Evolutionary conservation across 345 rosid genomes (phyloP).

Genomic region (Gossypioides kirkii): DNA sequence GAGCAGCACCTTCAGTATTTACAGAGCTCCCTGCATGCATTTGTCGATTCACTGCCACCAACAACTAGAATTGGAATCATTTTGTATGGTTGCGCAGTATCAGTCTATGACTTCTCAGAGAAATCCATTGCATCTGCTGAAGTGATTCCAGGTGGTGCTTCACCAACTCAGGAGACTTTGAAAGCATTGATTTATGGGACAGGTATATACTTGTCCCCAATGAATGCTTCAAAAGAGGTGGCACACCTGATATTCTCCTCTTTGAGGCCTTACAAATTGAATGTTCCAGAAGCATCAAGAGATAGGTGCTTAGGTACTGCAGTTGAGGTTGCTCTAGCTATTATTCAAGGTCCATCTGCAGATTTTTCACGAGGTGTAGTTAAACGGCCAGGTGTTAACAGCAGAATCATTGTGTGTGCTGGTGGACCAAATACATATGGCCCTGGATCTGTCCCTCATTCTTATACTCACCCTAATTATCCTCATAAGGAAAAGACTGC

Average conservation of each 20-base stretch:
- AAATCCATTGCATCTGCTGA: conserved; percentile 91
- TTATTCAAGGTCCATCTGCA: conserved; percentile 89
- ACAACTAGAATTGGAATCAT: conserved; percentile 81
- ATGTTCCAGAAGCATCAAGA: conserved; percentile 71
- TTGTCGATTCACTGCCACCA: conserved; percentile 76
- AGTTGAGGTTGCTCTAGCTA: conserved; percentile 84
- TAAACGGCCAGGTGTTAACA: conserved; percentile 84
- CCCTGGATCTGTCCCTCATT: conserved; percentile 90
- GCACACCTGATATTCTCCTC: conserved; percentile 92
- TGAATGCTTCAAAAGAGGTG: conserved; percentile 93
- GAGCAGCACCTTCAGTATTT: conserved; percentile 93
- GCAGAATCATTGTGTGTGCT: conserved; percentile 84
- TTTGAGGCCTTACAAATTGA: conserved; percentile 67
- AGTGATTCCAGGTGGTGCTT: conserved; percentile 87
- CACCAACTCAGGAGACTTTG: conserved; percentile 68
- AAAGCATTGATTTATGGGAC: conserved; percentile 85
- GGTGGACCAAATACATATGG: conserved; percentile 96
- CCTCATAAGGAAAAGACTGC: conserved; percentile 84
- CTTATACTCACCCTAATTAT: conserved; percentile 80
- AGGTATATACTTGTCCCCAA: conserved; percentile 84
- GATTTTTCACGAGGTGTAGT: conserved; percentile 82
- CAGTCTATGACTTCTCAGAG: conserved; percentile 91
- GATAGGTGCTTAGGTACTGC: conserved; percentile 91
- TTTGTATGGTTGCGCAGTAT: conserved; percentile 75
- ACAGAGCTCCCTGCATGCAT: conserved; percentile 97